phyloP scores from a whole-genome alignment of 768 basidiomycete genomes.

The Macrolepiota fuliginosa region DNA sequence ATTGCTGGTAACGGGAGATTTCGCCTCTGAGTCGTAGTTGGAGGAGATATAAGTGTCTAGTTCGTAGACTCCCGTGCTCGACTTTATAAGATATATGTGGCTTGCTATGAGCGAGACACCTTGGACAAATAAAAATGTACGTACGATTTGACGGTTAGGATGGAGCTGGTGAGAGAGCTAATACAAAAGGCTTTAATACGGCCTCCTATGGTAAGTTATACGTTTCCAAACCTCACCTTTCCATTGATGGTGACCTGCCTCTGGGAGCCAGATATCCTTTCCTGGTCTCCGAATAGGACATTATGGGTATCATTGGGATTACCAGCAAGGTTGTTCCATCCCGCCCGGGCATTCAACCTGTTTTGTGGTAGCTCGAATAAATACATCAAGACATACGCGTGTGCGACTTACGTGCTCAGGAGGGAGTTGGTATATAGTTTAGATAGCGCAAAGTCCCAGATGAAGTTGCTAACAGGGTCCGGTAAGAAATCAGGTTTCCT shows the following conservation, averaged over 20 bases:
- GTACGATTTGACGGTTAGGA: neutral
- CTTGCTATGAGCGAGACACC: neutral
- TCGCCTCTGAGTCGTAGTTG: neutral
- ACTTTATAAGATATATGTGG: neutral
- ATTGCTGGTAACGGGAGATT: neutral
- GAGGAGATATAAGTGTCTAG: constrained; percentile 2
- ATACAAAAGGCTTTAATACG: neutral
- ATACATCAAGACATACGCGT: neutral
- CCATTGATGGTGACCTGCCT: neutral
- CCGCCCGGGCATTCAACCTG: constrained; percentile 23
- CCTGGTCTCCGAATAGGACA: constrained; percentile 6
- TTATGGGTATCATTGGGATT: constrained; percentile 2
- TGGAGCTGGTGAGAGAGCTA: neutral
- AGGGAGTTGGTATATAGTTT: constrained; percentile 31
- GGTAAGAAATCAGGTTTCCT: neutral
- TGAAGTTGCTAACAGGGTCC: constrained; percentile 16
- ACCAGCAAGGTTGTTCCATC: constrained; percentile 14
- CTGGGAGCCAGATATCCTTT: neutral
- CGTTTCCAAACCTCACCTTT: neutral
- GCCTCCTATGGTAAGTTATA: neutral
- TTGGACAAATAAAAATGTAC: neutral
- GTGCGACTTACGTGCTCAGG: constrained; percentile 19
- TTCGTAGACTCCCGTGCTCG: neutral
- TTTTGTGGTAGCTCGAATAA: neutral
- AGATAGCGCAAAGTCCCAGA: constrained; percentile 27